Conservation (phyloP, 257 asterid genomes). For the Knoxia roxburghii region DNA sequence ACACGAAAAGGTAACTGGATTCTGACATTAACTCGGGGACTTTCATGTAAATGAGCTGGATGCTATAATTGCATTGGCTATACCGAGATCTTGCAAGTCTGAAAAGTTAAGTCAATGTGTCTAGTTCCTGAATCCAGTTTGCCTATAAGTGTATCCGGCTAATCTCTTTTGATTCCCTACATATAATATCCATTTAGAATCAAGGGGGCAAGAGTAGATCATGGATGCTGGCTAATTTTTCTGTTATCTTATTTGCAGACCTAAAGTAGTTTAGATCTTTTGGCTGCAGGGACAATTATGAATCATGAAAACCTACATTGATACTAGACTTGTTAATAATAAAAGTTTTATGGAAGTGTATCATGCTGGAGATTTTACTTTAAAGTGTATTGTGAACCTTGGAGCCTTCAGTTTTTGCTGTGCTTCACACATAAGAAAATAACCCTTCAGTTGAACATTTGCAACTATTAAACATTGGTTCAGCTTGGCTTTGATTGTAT, state of each 20-base stretch:
- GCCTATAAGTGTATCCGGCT: neutral
- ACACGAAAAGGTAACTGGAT: too few relatives aligned
- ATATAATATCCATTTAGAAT: too few relatives aligned
- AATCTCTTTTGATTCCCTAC: neutral
- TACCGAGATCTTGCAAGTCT: neutral
- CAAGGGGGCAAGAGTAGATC: too few relatives aligned
- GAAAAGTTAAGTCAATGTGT: neutral
- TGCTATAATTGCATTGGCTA: neutral
- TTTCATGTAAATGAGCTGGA: neutral
- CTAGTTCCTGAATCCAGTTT: neutral
- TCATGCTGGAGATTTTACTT: neutral
- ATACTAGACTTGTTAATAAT: too few relatives aligned
- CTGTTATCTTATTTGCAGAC: neutral
- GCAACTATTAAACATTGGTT: neutral
- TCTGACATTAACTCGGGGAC: neutral
- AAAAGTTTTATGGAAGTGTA: neutral
- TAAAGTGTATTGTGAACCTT: neutral
- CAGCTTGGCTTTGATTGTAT: neutral
- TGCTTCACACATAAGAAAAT: neutral
- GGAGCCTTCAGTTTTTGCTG: neutral
- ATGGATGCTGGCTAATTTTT: neutral
- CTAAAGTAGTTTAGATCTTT: neutral
- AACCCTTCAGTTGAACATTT: neutral
- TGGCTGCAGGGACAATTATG: neutral
- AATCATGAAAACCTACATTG: neutral